phyloP scores from a whole-genome alignment of 148 eudicot species.

The Vaccinium vitisidaea region DNA sequence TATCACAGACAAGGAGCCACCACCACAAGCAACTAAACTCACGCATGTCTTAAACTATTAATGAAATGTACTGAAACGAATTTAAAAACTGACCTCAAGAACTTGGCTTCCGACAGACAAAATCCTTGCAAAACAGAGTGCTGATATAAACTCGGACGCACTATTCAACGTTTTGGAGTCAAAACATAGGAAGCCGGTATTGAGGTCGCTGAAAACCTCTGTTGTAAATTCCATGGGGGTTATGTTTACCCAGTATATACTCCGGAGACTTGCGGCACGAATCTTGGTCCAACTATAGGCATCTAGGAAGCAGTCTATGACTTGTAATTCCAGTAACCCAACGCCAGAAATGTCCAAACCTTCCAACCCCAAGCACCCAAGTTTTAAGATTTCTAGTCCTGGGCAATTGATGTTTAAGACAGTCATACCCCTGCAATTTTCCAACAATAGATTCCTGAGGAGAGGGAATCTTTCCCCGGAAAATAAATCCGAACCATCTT shows the following conservation, averaged over 20 bases:
- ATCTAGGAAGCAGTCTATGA: constrained; percentile 38
- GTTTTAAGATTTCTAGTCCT: constrained; percentile 30
- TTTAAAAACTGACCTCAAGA: constrained; percentile 35
- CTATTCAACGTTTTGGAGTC: constrained; percentile 21
- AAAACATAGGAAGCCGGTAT: constrained; percentile 41
- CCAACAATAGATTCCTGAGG: constrained; percentile 35
- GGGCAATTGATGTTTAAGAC: constrained; percentile 32
- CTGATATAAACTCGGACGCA: constrained; percentile 30
- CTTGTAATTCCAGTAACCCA: constrained; percentile 25
- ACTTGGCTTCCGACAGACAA: constrained; percentile 36
- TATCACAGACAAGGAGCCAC: neutral
- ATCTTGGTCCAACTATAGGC: constrained; percentile 31
- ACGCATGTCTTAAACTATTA: no score
- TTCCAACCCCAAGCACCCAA: constrained; percentile 32
- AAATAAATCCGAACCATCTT: neutral
- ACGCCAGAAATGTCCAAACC: constrained; percentile 11
- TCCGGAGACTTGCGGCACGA: constrained; percentile 36
- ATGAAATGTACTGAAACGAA: neutral
- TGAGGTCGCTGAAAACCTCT: constrained; percentile 24
- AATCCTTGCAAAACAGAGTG: constrained; percentile 32
- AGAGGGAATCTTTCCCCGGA: constrained; percentile 28
- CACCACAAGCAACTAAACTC: neutral
- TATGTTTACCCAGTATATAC: constrained; percentile 41
- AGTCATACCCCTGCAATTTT: constrained; percentile 33
- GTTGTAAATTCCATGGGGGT: constrained; percentile 23